Evolutionary conservation across 805 yeast species (phyloP), one percentile per base, ranked within the genome.

Genomic region (Yamadazyma ubonensis): DNA sequence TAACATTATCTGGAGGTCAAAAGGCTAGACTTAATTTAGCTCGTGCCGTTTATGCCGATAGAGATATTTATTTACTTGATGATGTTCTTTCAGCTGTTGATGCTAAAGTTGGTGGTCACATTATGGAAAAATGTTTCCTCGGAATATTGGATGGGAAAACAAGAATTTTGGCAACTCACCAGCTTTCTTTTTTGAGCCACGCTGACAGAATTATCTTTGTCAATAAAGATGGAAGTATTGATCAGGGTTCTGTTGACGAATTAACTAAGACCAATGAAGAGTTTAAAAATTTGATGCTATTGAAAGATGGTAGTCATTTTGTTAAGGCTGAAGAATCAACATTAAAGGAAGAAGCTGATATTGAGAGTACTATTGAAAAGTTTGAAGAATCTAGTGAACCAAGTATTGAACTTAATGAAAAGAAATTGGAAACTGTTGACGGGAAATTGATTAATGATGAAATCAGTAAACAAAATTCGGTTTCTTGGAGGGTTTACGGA

Each of bases 401-500:
- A 21, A 32, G 18, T 16, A 12, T 8, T 11, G 29, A 33, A 36
- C 38, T 3, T 7, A 23, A 33, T 14, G 12, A 14, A 5, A 33
- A 10, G 18, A 19, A 7, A 14, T 10, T 21, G 17, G 35, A 7
- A 3, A 12, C 20, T 16, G 12, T 20, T 2, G 49, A 45, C 22
- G 73, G 72, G 5, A 56, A 55, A 41, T 58, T 62, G 7, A 59
- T 61, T n/a, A 49, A 45, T 9, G 70, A 63, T 16, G 74, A 68
- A 49, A 63, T 59, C 39, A 50, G 54, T 27, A 59, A 63, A 14
- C 57, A 61, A 22, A 65, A 67, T 42, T 58, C 68, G 10, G 60
- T 68, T 19, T 49, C 61, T 2, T 61, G 64, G 65, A 47, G 52
- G 18, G 57, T 67, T 16, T 67, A 67, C 54, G 55, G 53, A 37